Conservation (phyloP, 2,329 filamentous ascomycete genomes). For the Fusarium equiseti region DNA sequence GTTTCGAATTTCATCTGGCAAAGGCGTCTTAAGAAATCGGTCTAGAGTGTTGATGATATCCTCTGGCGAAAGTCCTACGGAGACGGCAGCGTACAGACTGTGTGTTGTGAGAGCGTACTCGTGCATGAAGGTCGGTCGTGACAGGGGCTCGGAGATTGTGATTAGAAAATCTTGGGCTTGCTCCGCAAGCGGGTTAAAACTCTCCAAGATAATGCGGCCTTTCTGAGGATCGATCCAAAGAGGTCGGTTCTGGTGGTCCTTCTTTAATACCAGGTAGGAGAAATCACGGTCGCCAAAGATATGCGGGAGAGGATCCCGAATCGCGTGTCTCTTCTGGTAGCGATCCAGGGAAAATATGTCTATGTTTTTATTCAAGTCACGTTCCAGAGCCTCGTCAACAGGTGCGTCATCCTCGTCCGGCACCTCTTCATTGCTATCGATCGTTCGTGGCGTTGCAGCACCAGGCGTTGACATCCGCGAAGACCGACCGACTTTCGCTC, state of each 20-base stretch:
- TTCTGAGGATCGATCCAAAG: conserved; percentile 93
- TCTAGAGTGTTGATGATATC: conserved; percentile 94
- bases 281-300: conserved; percentile 74
- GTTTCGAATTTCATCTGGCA: conserved; percentile 82
- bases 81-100: conserved; percentile 94
- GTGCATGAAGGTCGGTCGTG: conserved; percentile 89
- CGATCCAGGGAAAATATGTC: conserved; percentile 69
- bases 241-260: conserved; percentile 89
- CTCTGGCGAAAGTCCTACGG: conserved; percentile 87
- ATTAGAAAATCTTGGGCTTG: conserved; percentile 95
- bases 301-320: conserved; percentile 60
- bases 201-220: conserved; percentile 91
- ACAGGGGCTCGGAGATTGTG: conserved; percentile 93
- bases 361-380: conserved; percentile 68
- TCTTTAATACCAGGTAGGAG: conserved; percentile 83
- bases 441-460: conserved; percentile 69
- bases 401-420: conserved; percentile 61
- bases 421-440: conserved; percentile 65
- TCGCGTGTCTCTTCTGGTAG: conserved; percentile 61
- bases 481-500: conserved; percentile 66
- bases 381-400: conserved; percentile 65
- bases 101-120: conserved; percentile 94
- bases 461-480: conserved; percentile 72
- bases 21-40: conserved; percentile 86
- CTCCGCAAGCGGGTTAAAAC: conserved; percentile 87